Evolutionary conservation across 1,284 basidiomycete genomes (phyloP), one percentile per base, ranked within the genome.

Genomic region (Amylostereum areolatum): DNA sequence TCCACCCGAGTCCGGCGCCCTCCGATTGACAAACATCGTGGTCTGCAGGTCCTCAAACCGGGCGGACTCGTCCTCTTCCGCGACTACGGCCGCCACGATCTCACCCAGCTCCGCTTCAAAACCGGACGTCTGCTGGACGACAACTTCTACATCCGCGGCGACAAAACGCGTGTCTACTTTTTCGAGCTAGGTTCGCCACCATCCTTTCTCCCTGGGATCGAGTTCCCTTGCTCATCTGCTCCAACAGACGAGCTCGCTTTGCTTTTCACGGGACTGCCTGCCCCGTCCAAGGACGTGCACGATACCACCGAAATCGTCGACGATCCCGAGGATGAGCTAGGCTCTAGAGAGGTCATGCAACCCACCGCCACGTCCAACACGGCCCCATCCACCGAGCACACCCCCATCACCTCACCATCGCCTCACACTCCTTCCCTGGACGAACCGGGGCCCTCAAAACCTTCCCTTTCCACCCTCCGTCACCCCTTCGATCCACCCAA

Each of bases 151-250:
- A 86, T 95, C 45, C 80, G 96, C 43, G 96, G 96, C 1, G 96
- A 99, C 67, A 96, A 95, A 56, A 99, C 96, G 0, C 75, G 97
- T 33, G 95, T 97, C 0, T 97, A 97, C 66, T 97, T 97, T 65
- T 97, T 97, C 59, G 88, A 90, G 54, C 65, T 88, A 18, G 89
- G 91, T 88, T 55, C 42, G 75, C 62, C 1, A 3, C 18, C n/a
- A 1, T 36, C 32, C n/a, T 32, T 12, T 30, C 11, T 43, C 41
- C 24, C 3, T 36, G 18, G 12, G 31, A 24, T 44, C 52, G n/a
- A 36, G 37, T 30, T 33, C 12, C n/a, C 8, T 24, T 6, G 34
- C 8, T n/a, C 43, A 30, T 46, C 31, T 45, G 10, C 10, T 24
- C 28, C 43, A 44, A 4, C 59, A 91, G 92, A 94, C 58, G 92